A percentile compares a stretch with the other conserved stretches of the same genome.
Evolutionary conservation across 768 basidiomycete species (phyloP).

Genomic region (Suillus luteus): DNA sequence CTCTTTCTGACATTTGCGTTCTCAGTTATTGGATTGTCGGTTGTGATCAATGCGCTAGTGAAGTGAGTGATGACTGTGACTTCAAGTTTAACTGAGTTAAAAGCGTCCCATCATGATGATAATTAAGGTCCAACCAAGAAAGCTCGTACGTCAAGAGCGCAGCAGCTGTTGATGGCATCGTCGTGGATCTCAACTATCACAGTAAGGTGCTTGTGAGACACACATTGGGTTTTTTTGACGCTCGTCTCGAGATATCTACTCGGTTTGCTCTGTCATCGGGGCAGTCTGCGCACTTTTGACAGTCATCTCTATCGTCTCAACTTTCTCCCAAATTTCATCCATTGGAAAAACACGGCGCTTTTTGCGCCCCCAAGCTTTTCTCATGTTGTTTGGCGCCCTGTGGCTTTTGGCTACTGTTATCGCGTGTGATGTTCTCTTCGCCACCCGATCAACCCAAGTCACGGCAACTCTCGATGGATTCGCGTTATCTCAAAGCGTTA

Average conservation of each 20-base stretch:
- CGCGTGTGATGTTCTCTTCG: slow-evolving; percentile 45
- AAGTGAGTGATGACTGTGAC: slow-evolving; percentile 12
- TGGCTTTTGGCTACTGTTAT: slow-evolving; percentile 51
- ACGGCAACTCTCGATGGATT: slow-evolving; percentile 41
- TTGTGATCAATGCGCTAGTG: slow-evolving; percentile 14
- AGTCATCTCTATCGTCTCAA: slow-evolving; percentile 29
- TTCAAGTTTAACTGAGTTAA: not conserved
- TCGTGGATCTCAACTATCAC: slow-evolving; percentile 7
- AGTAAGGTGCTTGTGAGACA: not conserved
- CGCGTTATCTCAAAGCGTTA: slow-evolving; percentile 34
- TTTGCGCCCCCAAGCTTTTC: slow-evolving; percentile 32
- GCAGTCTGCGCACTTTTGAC: slow-evolving; percentile 34
- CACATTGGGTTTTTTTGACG: not conserved
- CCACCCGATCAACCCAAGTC: slow-evolving; percentile 44
- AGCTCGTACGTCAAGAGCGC: slow-evolving; percentile 3
- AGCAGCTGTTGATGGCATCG: not conserved
- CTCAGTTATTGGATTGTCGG: slow-evolving; percentile 19
- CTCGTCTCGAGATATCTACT: slow-evolving; percentile 36
- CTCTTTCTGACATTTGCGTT: slow-evolving; percentile 34
- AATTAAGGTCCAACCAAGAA: slow-evolving; percentile 13
- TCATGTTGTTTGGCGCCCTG: slow-evolving; percentile 41
- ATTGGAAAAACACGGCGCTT: slow-evolving; percentile 5
- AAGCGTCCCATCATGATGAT: no score
- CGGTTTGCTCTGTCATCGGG: slow-evolving; percentile 38
- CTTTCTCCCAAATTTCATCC: slow-evolving; percentile 21